Base-by-base conservation (phyloP, 2,329 filamentous ascomycete genomes). In the Sarocladiaceae sp. region DNA sequence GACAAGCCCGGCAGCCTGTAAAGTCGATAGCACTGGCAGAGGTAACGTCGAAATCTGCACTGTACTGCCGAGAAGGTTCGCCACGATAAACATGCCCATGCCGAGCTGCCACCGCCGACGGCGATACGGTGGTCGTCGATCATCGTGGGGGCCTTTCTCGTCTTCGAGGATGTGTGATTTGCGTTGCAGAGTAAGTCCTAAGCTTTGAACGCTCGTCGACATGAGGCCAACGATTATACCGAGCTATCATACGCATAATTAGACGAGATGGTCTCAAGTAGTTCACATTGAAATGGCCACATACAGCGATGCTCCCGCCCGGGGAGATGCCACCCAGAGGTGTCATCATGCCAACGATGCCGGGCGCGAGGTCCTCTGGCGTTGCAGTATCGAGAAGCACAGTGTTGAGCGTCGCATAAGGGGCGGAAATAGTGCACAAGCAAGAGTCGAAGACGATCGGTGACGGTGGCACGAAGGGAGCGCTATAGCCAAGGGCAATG, bases 111-210 rank as follows among this genome's bases (percentile, higher is more conserved):
- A 99, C 79, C 91, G 82, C 63, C 92, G 83, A 64, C 94, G 83
- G 64, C 87, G 87, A 71, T 97, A 95, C 4, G 94, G 90, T 40
- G 94, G 93, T 56, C 93, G 80, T 60, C 88, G 86, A 55, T 86
- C 76, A 71, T 94, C 84, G 67, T 90, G 86, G 7, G 79, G 79
- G 50, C 84, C 82, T 70, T 96, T 96, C 74, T 95, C 90, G 73
- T 99, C 94, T 75, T 99, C 94, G 65, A 97, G 84, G 60, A 99
- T 87, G 73, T 99, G 94, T 57, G 94, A 97, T 72, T 99, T 97
- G 67, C 94, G 90, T 73, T 99, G 94, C 23, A 99, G 80, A 28
- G 94, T 99, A 58, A 99, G 80, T 59, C 94, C 94, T 62, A 99
- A 78, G 68, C 92, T 96, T 70, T 99, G 94, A 22, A 97, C 83